These are phyloP conservation scores for Davidsoniella virescens DNA, from an alignment of 2,329 filamentous ascomycete genomes.

Conservation along the genomic window DNA sequence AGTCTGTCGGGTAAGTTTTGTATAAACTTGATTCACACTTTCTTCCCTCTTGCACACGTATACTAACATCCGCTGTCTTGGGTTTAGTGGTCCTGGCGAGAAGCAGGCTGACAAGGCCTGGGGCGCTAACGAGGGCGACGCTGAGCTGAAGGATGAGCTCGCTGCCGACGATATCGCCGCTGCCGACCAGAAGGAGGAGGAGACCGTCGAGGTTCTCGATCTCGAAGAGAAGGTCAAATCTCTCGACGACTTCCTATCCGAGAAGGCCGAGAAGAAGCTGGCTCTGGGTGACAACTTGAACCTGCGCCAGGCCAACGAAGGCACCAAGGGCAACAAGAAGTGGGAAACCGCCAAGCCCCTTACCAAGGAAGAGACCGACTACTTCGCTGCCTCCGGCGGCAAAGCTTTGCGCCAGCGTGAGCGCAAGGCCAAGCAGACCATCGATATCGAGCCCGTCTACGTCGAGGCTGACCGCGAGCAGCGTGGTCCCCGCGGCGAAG, in stretches of 20 bases:
- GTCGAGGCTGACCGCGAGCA: constrained; percentile 50
- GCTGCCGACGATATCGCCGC: constrained; percentile 80
- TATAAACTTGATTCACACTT: not conserved
- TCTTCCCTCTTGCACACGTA: not conserved
- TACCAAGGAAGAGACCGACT: constrained; percentile 53
- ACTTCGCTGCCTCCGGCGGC: constrained; percentile 55
- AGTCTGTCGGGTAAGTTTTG: constrained; percentile 29
- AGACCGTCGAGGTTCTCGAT: constrained; percentile 35
- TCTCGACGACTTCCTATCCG: constrained; percentile 72
- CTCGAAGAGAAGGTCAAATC: constrained; percentile 79
- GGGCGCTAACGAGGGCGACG: constrained; percentile 67
- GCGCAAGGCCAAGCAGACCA: constrained; percentile 76
- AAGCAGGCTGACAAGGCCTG: constrained; percentile 83
- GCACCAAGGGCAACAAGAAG: constrained; percentile 75
- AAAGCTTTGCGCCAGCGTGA: constrained; percentile 77
- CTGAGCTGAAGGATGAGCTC: constrained; percentile 81
- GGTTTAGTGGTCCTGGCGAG: constrained; percentile 44
- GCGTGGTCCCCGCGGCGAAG: constrained; percentile 35
- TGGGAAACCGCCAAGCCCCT: constrained; percentile 71
- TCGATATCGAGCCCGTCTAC: constrained; percentile 78
- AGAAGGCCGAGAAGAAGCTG: constrained; percentile 56
- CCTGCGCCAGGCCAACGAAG: constrained; percentile 85
- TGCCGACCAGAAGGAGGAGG: constrained; percentile 58
- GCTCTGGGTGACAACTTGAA: constrained; percentile 47
- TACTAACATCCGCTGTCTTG: constrained; percentile 14